Percentiles rank a stretch among this genome's conserved stretches.
Conservation (phyloP, 768 basidiomycete species). For the Boletus patriciae region DNA sequence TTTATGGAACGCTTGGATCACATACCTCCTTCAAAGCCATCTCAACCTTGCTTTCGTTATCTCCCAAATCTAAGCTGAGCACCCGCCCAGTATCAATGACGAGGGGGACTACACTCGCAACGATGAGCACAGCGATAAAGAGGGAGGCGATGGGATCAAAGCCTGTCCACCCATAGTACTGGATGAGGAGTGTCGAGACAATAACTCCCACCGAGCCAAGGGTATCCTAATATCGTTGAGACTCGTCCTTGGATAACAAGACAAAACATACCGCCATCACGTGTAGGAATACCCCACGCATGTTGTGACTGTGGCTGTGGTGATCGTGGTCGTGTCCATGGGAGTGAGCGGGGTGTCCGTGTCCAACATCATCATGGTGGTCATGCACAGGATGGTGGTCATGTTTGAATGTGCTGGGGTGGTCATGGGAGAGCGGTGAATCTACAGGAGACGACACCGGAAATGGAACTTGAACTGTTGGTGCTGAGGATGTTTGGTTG, state of each 20-base stretch:
- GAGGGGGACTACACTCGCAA: constrained; percentile 92
- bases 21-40: constrained; percentile 64
- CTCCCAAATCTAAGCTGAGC: constrained; percentile 82
- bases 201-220: constrained; percentile 98
- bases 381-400: constrained; percentile 43
- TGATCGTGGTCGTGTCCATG: constrained; percentile 56
- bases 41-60: constrained; percentile 53
- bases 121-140: constrained; percentile 94
- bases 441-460: constrained; percentile 28
- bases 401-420: constrained; percentile 49
- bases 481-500: constrained; percentile 18
- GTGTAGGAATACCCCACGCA: constrained; percentile 98
- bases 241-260: not conserved
- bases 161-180: constrained; percentile 97
- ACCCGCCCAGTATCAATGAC: constrained; percentile 92
- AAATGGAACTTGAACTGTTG: constrained; percentile 26
- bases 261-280: constrained; percentile 79
- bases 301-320: constrained; percentile 94
- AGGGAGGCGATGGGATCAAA: constrained; percentile 98
- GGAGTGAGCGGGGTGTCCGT: constrained; percentile 50
- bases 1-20: not conserved
- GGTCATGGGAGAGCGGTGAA: constrained; percentile 67
- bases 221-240: constrained; percentile 62
- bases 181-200: constrained; percentile 91
- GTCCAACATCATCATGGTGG: constrained; percentile 16